phyloP scores from a whole-genome alignment of 2,329 filamentous ascomycete species.

The Penicillium aurantiogriseum region DNA sequence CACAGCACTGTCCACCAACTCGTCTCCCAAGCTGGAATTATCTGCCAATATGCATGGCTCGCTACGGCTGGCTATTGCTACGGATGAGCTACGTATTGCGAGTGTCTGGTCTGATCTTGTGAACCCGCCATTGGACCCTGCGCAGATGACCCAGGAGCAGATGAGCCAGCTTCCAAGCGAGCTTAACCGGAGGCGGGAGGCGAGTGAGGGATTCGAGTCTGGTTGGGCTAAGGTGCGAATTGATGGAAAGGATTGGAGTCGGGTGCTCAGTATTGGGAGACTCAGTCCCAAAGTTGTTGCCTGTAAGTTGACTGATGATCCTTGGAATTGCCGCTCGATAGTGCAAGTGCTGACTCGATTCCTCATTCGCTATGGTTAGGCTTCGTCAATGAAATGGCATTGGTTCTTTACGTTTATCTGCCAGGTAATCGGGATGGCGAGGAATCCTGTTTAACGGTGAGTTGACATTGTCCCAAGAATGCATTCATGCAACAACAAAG shows the following conservation, averaged over 20 bases:
- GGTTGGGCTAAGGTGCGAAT: slow-evolving; percentile 87
- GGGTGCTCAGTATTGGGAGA: slow-evolving; percentile 86
- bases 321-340: neutral
- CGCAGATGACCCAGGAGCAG: slow-evolving; percentile 62
- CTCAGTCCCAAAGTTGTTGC: slow-evolving; percentile 90
- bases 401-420: slow-evolving; percentile 49
- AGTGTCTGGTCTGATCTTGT: slow-evolving; percentile 81
- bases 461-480: slow-evolving; percentile 12
- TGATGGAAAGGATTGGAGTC: slow-evolving; percentile 91
- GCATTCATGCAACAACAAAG: neutral
- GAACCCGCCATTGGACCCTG: slow-evolving; percentile 83
- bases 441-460: slow-evolving; percentile 48
- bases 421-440: slow-evolving; percentile 43
- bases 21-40: slow-evolving; percentile 70
- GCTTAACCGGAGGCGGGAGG: slow-evolving; percentile 66
- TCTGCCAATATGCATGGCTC: slow-evolving; percentile 94
- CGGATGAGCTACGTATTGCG: slow-evolving; percentile 80
- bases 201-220: slow-evolving; percentile 68
- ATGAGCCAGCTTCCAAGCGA: slow-evolving; percentile 80
- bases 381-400: slow-evolving; percentile 47
- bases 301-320: slow-evolving; percentile 53
- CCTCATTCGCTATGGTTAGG: slow-evolving; percentile 23
- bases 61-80: slow-evolving; percentile 73
- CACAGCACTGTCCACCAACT: slow-evolving; percentile 23
- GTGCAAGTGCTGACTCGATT: neutral